Evolutionary conservation across 371 early-diverging fungal species (phyloP), one percentile per base, ranked within the genome.

Genomic region (Mucor lusitanicus): DNA sequence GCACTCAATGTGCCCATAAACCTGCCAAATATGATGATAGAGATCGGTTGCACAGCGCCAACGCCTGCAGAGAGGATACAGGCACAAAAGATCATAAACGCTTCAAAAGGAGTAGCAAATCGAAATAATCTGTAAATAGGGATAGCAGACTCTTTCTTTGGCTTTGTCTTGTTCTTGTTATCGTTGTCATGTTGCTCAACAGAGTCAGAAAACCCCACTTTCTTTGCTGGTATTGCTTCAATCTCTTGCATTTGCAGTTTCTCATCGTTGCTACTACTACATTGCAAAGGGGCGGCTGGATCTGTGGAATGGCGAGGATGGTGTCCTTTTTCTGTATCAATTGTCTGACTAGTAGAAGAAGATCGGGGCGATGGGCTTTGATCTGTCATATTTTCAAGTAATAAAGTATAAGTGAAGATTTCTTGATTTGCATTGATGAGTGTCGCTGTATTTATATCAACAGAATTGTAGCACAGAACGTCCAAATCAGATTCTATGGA

Each of bases 21-120:
- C n/a, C 74, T 12, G 62, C 84, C 84, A 60, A 81, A 77, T 46
- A 84, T 72, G 25, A 81, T 70, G 44, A 81, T 81, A 1, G 75
- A 66, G 0, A 72, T 64, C 56, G 77, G 77, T 37, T 73, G 74
- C 42, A 74, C 48, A 30, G 74, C 74, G 39, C 77, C 77, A 42
- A 68, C 68, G 64, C 70, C 69, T 17, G 67, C 61, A 6, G 75
- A 71, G 23, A 69, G 57, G 19, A 71, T n/a, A 5, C 30, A 11
- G 21, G 75, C 66, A 50, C 63, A 64, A 5, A 59, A 3, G 62
- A 93, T 84, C 42, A 90, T 80, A 3, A 82, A 1, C 57, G 69
- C 67, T 75, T 95, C 95, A 1, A 60, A 50, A 0, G 70, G 32
- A 12, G 87, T 87, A 1, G 93, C 90, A 67, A 89, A 93, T 48